Percentiles rank a stretch among this genome's conserved stretches.
Evolutionary conservation across 768 basidiomycete genomes (phyloP).

Genomic region (Phanerodontia chrysosporium): DNA sequence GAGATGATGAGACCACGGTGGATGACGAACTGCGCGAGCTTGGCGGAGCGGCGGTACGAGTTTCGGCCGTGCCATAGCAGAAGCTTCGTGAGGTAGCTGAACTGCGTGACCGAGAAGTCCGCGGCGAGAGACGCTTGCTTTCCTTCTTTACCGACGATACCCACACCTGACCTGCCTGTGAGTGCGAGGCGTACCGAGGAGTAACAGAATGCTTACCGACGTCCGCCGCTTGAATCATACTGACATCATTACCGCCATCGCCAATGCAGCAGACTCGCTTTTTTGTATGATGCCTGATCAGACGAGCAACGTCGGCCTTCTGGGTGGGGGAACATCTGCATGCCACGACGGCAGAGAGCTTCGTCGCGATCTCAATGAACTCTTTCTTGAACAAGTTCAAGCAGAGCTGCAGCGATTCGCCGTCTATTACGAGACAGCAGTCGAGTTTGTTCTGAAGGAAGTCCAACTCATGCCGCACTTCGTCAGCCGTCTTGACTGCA

Average conservation of each 20-base stretch:
- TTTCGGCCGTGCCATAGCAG: constrained; percentile 99
- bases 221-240: constrained; percentile 99
- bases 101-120: constrained; percentile 97
- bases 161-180: constrained; percentile 57
- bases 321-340: constrained; percentile 98
- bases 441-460: constrained; percentile 93
- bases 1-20: constrained; percentile 96
- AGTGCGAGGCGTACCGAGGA: constrained; percentile 18
- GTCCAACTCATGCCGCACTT: constrained; percentile 84
- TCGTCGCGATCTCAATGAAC: constrained; percentile 94
- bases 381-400: constrained; percentile 87
- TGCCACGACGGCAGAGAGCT: constrained; percentile 92
- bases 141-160: constrained; percentile 98
- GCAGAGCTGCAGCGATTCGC: constrained; percentile 95
- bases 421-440: constrained; percentile 97
- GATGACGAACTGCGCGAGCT: constrained; percentile 97
- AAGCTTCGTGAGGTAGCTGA: constrained; percentile 91
- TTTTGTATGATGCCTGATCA: constrained; percentile 86
- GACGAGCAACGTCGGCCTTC: constrained; percentile 94
- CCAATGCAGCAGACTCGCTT: constrained; percentile 99
- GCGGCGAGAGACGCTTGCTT: constrained; percentile 99
- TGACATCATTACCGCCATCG: constrained; percentile 98
- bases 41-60: constrained; percentile 96
- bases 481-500: constrained; percentile 79
- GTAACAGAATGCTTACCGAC: constrained; percentile 63